Conservation (phyloP, 75 land plant genomes). For the Cunninghamia lanceolata region DNA sequence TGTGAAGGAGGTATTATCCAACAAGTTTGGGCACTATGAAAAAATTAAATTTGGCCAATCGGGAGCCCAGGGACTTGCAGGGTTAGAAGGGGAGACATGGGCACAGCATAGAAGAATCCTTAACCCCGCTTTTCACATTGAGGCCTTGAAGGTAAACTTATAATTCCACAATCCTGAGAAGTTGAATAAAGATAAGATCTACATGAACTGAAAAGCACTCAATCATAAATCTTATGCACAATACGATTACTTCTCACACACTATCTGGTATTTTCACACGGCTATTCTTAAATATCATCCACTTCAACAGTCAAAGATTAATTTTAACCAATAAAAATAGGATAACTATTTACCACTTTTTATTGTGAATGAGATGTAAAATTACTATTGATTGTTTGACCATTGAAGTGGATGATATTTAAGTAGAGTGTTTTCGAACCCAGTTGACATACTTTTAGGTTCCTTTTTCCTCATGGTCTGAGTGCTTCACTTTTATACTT, state of each 20-base stretch:
- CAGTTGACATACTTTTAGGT: not conserved
- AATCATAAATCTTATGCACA: not conserved
- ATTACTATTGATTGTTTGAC: too few relatives aligned
- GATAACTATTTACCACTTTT: too few relatives aligned
- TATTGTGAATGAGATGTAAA: too few relatives aligned
- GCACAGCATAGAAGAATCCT: constrained; percentile 36
- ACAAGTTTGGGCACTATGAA: constrained; percentile 20
- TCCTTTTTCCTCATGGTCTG: not conserved
- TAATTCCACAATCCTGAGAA: not conserved
- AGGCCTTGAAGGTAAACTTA: constrained; percentile 36
- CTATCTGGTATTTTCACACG: not conserved
- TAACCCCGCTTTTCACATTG: constrained; percentile 50
- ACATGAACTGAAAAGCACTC: not conserved
- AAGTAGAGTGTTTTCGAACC: too few relatives aligned
- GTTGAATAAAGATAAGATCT: not conserved
- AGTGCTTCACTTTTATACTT: not conserved
- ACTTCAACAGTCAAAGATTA: too few relatives aligned
- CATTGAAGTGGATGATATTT: too few relatives aligned
- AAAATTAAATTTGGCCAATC: not conserved
- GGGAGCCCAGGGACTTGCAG: constrained; percentile 19
- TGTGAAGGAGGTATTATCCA: constrained; percentile 20
- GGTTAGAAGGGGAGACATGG: constrained; percentile 44
- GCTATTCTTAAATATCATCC: too few relatives aligned
- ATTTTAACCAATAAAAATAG: too few relatives aligned
- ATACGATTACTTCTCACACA: not conserved